Evolutionary conservation across 2,329 filamentous ascomycete species (phyloP), one percentile per base, ranked within the genome.

Genomic region (Lachnellula occidentalis): DNA sequence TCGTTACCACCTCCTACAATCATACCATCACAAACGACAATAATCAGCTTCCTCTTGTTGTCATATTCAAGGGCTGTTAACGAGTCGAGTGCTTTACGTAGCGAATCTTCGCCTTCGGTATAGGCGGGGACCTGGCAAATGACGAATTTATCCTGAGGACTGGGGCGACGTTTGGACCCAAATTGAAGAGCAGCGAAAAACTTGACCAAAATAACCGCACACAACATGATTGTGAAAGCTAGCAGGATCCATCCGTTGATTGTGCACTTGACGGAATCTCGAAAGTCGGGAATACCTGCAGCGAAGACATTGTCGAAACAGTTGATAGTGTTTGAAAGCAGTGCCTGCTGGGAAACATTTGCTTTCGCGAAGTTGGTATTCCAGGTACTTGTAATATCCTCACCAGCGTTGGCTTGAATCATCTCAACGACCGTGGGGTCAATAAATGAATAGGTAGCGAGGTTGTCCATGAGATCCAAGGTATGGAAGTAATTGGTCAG

Each of bases 111-210:
- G 65, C 91, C 94, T 76, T 99, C 94, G 0, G 94, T 99, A 69
- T 99, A 99, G 5, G 94, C 94, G 9, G 94, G 94, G 34, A 99
- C 91, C 71, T 96, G 91, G 72, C 94, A 97, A 62, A 99, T 97
- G 64, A 99, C 92, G 66, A 99, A 99, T 70, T 97, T 99, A 72
- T 99, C 94, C 71, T 97, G 94, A 37, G 91, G 88, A 5, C 88
- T 81, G 2, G 94, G 94, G 17, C 90, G 86, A 56, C 89, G 83
- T 75, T 96, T 96, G 5, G 91, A 91, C 45, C 92, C 92, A 57
- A 99, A 89, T 67, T 96, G 94, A 42, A 99, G 79, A 12, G 94
- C 94, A 50, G 94, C 85, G 67, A 99, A 71, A 74, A 99, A 99
- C 73, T 97, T 99, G 73, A 88, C 74, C 49, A 85, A 67, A 60